phyloP scores from a whole-genome alignment of 1,139 yeast species.

The Suhomyces yuchorum region DNA sequence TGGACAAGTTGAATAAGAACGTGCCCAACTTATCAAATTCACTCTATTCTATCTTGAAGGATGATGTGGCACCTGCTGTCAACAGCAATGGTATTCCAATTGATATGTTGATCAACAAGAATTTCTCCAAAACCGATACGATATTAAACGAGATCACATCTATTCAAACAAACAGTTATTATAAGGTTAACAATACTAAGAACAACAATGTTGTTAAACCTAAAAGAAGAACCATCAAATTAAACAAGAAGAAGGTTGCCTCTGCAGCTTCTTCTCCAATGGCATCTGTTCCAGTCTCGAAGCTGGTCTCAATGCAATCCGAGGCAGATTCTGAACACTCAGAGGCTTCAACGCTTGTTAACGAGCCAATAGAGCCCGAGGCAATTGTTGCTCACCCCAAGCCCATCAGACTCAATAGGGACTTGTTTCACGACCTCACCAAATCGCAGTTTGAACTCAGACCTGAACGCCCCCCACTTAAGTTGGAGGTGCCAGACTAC shows the following conservation, averaged over 20 bases:
- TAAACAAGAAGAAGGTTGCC: slow-evolving; percentile 28
- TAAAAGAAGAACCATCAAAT: slow-evolving; percentile 50
- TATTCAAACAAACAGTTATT: slow-evolving; percentile 49
- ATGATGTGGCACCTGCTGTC: slow-evolving; percentile 16
- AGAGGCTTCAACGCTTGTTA: slow-evolving; percentile 20
- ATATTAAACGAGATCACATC: slow-evolving; percentile 48
- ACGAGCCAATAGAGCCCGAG: slow-evolving; percentile 8
- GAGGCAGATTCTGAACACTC: slow-evolving; percentile 11
- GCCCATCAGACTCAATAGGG: slow-evolving; percentile 26
- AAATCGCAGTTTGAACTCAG: slow-evolving; percentile 11
- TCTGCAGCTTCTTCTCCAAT: slow-evolving; percentile 7
- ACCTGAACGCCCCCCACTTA: slow-evolving; percentile 2
- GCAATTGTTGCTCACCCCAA: slow-evolving; percentile 27
- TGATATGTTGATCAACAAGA: slow-evolving; percentile 33
- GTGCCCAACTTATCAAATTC: slow-evolving; percentile 45
- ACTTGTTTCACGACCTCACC: slow-evolving; percentile 19
- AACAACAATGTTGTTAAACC: slow-evolving; percentile 40
- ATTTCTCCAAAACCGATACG: slow-evolving; percentile 36
- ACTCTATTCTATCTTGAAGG: slow-evolving; percentile 30
- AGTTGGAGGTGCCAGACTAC: slow-evolving; percentile 6
- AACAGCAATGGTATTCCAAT: slow-evolving; percentile 42
- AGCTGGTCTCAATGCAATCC: slow-evolving; percentile 4
- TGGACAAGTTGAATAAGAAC: slow-evolving; percentile 43
- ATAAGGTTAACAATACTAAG: slow-evolving; percentile 32
- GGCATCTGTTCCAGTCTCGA: slow-evolving; percentile 6